phyloP scores from a whole-genome alignment of 1,284 basidiomycete genomes.

The Pseudozyma thailandica region DNA sequence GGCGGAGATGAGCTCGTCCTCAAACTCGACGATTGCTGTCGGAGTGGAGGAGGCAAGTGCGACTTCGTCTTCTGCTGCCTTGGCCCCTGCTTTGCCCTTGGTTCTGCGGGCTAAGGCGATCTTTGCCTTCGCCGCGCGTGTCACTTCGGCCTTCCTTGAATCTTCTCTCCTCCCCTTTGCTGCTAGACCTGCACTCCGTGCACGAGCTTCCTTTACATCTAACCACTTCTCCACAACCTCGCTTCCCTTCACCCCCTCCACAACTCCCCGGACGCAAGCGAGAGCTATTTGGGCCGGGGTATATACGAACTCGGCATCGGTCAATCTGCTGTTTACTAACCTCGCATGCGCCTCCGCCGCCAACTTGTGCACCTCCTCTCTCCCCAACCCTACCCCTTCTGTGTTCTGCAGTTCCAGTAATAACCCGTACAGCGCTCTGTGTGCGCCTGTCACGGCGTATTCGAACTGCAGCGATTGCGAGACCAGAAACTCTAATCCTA shows the following conservation, averaged over 20 bases:
- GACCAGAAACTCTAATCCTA: constrained; percentile 93
- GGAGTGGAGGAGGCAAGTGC: constrained; percentile 3
- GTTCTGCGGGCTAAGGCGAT: constrained; percentile 18
- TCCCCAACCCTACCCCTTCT: constrained; percentile 3
- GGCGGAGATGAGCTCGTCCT: constrained; percentile 22
- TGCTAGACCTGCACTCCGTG: constrained; percentile 1
- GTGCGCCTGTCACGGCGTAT: constrained; percentile 89
- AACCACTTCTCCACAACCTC: constrained; percentile 76
- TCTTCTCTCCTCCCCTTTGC: constrained; percentile 14
- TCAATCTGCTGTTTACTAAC: constrained; percentile 76
- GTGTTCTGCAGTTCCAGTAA: constrained; percentile 82
- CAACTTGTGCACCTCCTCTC: constrained; percentile 38
- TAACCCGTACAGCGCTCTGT: constrained; percentile 88
- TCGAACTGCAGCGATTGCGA: constrained; percentile 93
- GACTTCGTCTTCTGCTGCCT: constrained; percentile 34
- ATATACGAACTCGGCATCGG: constrained; percentile 90
- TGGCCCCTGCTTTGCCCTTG: constrained; percentile 35
- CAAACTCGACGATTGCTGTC: constrained; percentile 15
- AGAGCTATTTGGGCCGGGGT: constrained; percentile 92
- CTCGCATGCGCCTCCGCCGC: constrained; percentile 35
- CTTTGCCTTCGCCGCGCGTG: constrained; percentile 19
- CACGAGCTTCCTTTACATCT: constrained; percentile 24
- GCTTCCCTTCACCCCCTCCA: constrained; percentile 50
- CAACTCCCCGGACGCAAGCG: constrained; percentile 74
- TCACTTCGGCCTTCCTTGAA: constrained; percentile 19